phyloP scores from a whole-genome alignment of 2,329 filamentous ascomycete genomes.

The Cladophialophora yegresii region DNA sequence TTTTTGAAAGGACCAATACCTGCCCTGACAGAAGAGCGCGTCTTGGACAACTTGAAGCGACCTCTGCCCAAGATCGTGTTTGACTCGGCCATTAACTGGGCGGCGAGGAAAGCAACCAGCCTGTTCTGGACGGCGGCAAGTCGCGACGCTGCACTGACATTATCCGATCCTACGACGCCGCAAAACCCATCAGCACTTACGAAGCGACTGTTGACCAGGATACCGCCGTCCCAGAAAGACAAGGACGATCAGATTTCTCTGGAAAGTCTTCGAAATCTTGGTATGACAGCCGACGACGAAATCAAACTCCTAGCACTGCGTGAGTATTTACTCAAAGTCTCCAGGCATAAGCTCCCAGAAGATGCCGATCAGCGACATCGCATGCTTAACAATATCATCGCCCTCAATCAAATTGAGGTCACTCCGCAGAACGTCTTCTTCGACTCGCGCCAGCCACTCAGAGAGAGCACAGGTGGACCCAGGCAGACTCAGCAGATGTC shows the following conservation, averaged over 20 bases:
- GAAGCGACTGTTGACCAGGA: conserved; percentile 56
- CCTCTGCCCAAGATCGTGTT: conserved; percentile 78
- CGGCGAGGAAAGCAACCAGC: conserved; percentile 74
- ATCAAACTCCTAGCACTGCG: conserved; percentile 81
- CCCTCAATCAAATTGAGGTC: conserved; percentile 72
- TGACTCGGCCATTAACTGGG: conserved; percentile 85
- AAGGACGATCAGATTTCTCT: conserved; percentile 96
- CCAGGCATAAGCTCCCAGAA: conserved; percentile 67
- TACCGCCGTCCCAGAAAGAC: conserved; percentile 60
- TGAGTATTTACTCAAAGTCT: conserved; percentile 88
- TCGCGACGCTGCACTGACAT: conserved; percentile 69
- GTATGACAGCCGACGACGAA: conserved; percentile 80
- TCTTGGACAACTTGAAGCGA: conserved; percentile 81
- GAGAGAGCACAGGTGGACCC: conserved; percentile 39
- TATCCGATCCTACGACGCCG: conserved; percentile 59
- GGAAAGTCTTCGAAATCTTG: conserved; percentile 77
- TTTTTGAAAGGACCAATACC: conserved; percentile 76
- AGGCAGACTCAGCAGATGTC: conserved; percentile 35
- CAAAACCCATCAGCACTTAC: conserved; percentile 53
- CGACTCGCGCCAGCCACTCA: conserved; percentile 61
- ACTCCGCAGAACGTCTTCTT: conserved; percentile 90
- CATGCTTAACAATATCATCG: conserved; percentile 65
- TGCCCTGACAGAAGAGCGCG: conserved; percentile 68
- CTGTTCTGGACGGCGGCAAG: conserved; percentile 82
- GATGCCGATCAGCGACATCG: conserved; percentile 44